A percentile compares a stretch with the other conserved stretches of the same genome.
phyloP scores from a whole-genome alignment of 305 asterid genomes.

The Fraxinus greggii region DNA sequence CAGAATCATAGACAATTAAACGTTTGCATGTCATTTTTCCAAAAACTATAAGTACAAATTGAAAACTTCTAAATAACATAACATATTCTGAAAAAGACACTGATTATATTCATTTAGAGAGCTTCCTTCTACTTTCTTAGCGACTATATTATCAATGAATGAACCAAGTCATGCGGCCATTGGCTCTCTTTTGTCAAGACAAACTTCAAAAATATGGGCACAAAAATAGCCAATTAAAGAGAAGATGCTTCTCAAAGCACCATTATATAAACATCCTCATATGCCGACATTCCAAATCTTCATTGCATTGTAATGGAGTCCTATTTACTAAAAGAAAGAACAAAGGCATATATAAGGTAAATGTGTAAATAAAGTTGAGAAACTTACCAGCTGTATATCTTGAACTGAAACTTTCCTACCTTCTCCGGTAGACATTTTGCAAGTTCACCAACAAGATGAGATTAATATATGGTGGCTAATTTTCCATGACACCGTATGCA shows the following conservation, averaged over 20 bases:
- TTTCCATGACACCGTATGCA: not conserved
- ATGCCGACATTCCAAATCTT: not conserved
- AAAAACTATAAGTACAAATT: not conserved
- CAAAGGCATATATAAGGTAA: not conserved
- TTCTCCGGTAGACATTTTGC: constrained; percentile 27
- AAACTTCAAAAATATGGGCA: not conserved
- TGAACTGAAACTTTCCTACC: constrained; percentile 28
- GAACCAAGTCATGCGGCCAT: not conserved
- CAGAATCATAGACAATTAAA: not conserved
- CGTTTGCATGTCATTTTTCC: not conserved
- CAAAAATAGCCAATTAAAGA: not conserved
- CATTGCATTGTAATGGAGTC: not conserved
- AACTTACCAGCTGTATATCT: constrained; percentile 42
- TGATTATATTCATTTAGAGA: not conserved
- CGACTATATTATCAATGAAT: not conserved
- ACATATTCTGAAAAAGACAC: not conserved
- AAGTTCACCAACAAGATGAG: not conserved
- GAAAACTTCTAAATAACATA: not conserved
- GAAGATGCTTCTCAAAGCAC: not conserved
- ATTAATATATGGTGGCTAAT: not conserved
- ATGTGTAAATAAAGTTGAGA: not conserved
- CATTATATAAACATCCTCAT: not conserved
- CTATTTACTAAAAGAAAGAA: not conserved
- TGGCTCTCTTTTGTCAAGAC: not conserved
- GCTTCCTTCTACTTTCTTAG: not conserved